A percentile compares a stretch with the other conserved stretches of the same genome.
These are phyloP conservation scores for Penicillium macrosclerotiorum DNA, from an alignment of 495 filamentous ascomycete species.

Conservation along the genomic window DNA sequence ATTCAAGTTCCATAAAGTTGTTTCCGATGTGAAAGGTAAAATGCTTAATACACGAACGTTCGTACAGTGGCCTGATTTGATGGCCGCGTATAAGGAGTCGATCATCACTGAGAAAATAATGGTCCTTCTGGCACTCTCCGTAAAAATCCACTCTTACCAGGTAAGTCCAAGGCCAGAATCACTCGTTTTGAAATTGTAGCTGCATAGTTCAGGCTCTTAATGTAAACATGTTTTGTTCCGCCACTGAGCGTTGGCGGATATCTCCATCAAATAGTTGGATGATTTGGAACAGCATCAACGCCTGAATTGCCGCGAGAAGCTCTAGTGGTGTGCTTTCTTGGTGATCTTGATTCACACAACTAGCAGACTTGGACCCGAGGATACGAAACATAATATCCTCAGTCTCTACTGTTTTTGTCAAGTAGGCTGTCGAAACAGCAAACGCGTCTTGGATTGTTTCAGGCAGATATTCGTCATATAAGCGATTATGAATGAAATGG, in stretches of 20 bases:
- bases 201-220: not conserved
- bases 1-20: not conserved
- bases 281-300: slow-evolving; percentile 49
- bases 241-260: slow-evolving; percentile 39
- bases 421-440: slow-evolving; percentile 9
- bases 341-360: slow-evolving; percentile 1
- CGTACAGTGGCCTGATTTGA: slow-evolving; percentile 7
- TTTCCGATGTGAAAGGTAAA: slow-evolving; percentile 4
- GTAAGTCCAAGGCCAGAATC: not conserved
- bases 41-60: slow-evolving; percentile 4
- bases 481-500: slow-evolving; percentile 14
- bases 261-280: slow-evolving; percentile 55
- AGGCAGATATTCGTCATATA: slow-evolving; percentile 11
- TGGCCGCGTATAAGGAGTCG: slow-evolving; percentile 2
- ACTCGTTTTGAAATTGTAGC: slow-evolving; percentile 1
- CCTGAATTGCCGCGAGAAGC: slow-evolving; percentile 45
- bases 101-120: slow-evolving; percentile 4
- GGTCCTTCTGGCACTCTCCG: slow-evolving; percentile 10
- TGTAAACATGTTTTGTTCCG: slow-evolving; percentile 8
- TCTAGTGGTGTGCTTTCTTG: slow-evolving; percentile 1
- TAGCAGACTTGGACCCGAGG: slow-evolving; percentile 3
- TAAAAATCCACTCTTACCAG: slow-evolving; percentile 11
- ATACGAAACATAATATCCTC: slow-evolving; percentile 11
- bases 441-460: slow-evolving; percentile 17
- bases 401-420: slow-evolving; percentile 8